Evolutionary conservation across 164 flowering plant genomes (phyloP), one percentile per base, ranked within the genome.

Genomic region (Cinnamomum micranthum): DNA sequence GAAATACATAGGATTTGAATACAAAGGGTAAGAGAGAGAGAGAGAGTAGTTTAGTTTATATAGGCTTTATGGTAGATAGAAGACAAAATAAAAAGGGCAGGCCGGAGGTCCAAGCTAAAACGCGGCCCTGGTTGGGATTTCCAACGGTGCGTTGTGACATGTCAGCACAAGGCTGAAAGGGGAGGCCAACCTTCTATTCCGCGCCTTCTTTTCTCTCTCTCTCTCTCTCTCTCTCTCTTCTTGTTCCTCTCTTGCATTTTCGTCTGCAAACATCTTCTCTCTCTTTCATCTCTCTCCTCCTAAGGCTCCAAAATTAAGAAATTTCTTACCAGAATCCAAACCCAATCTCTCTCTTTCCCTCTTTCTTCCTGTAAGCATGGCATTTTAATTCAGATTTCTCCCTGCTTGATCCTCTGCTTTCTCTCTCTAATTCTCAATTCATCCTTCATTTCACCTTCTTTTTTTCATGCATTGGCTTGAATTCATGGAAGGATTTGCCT

Each of bases 251-350:
- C 28, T 77, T 72, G 79, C 66, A 58, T 22, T 72, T 71, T 24
- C 28, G n/a, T 79, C 83, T 84, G 84, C 87, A 87, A 88, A 84
- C 90, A 84, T 85, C 87, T 84, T 81, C 52, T 41, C 27, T 76
- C 69, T 27, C 5, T 27, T 2, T 31, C 47, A 50, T 55, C 47
- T 59, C 65, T 64, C 71, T 58, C 4, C 25, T 65, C 70, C 74
- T 63, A 17, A 13, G 63, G 19, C 28, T 41, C 47, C 47, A 41
- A 41, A 41, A 41, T 6, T 9, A 41, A 9, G 9, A 41, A 41
- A 7, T 41, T 41, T 41, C 10, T 41, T 41, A 41, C 47, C 47
- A 41, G 10, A 6, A 41, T 41, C 47, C 47, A 1, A 41, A 41
- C 10, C 27, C 14, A 11, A 0, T 22, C 14, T 23, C 22, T 20